Base-by-base conservation (phyloP, 495 filamentous ascomycete species). In the Thermothielavioides terrestris region DNA sequence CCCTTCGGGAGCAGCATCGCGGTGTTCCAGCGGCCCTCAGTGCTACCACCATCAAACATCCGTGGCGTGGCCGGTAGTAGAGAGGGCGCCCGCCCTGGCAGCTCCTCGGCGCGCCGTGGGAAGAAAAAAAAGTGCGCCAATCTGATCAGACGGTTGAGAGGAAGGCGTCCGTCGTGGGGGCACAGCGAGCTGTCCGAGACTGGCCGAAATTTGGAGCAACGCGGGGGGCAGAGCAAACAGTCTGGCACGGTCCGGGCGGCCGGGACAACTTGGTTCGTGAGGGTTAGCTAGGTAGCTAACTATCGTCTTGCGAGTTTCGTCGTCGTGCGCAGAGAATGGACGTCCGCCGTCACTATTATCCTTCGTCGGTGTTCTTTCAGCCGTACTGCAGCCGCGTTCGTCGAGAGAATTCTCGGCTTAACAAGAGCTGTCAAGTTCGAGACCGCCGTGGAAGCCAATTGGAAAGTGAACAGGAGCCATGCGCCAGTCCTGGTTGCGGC, bases 1-100 rank as follows among this genome's bases (percentile, higher is more conserved):
- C 86, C 86, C 68, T 94, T 94, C 44, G 86, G 85, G 55, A 92
- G 77, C 66, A 94, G 67, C 73, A 76, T 76, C 42, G 59, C 56
- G 49, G 53, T 59, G 52, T 62, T 59, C 30, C 46, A 58, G 60
- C 55, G 63, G 57, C 67, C 59, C 67, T 64, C 43, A 41, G 56
- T 59, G 67, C 68, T 65, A 63, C 63, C 60, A 55, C 42, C n/a
- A n/a, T n/a, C n/a, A 45, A 39, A 47, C n/a, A 26, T 45, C 23
- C 35, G 51, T 48, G 41, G 41, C 50, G 42, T 26, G 14, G 39
- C 38, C 18, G 54, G 21, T 35, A 49, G 39, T 25, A 39, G 36
- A 50, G 35, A n/a, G 36, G n/a, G 25, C 35, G 23, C 34, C 46
- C 45, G 50, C 44, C 14, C 54, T 28, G 27, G 27, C 27, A 10